Evolutionary conservation across 805 yeast species (phyloP), one percentile per base, ranked within the genome.

Genomic region (Wickerhamomyces subpelliculosus): DNA sequence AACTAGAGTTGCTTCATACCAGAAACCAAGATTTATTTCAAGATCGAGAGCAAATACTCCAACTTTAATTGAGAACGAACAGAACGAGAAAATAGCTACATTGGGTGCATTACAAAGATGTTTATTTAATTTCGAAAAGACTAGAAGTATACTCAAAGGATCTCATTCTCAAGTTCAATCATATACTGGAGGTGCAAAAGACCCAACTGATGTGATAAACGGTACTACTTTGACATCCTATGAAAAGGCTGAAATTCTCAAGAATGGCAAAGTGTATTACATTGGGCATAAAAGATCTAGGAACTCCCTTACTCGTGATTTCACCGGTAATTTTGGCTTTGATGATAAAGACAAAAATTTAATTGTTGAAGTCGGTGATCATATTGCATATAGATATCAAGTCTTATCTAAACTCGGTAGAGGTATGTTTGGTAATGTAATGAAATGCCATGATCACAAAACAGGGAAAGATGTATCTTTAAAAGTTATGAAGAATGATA

Each of bases 401-500:
- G 75, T 85, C 4, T 36, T 73, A 17, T 57, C 65, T 2, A 57
- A 66, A 1, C 65, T 86, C 10, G 96, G 96, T 0, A 74, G 72
- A 35, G 96, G 96, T 8, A 78, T 89, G 31, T 86, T 86, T 64
- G 96, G 96, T 0, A 77, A 75, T 37, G 96, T 87, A 2, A 62
- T 83, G 7, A 67, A 73, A 40, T 81, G 88, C 43, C 55, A 61
- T 18, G 95, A 87, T 60, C 84, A 81, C 52, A 80, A 79, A 51
- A 60, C 60, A 5, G 69, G 75, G 7, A 61, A 61, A 20, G 38
- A 66, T 10, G 82, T 80, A n/a, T 94, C 95, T 0, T 65, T 87
- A 17, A 86, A 86, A 51, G 73, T 86, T 26, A 79, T 87, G 45
- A 78, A 83, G 41, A 84, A 82, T 55, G 80, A 84, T 37, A 68